Base-by-base conservation (phyloP, 2,329 filamentous ascomycete genomes). In the Mycocentrospora acerina region DNA sequence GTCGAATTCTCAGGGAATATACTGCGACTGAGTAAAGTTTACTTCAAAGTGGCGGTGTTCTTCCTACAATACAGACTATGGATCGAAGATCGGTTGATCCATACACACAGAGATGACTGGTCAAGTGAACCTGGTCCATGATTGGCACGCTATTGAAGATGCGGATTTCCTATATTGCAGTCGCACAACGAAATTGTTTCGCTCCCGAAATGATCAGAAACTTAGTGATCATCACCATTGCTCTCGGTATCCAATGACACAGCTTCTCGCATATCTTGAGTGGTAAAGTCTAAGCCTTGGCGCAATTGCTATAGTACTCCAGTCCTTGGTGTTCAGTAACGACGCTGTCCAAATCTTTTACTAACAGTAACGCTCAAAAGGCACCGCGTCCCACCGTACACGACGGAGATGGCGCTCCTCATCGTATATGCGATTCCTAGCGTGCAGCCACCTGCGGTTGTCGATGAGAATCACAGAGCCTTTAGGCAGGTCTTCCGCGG, bases 401-500 rank as follows among this genome's bases (percentile, higher is more conserved):
- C 31, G 31, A 26, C 31, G 31, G 31, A 33, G 31, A 33, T 33
- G 31, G 15, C 31, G 31, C 24, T 25, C 31, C 19, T 24, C 19
- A 33, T 33, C 31, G 12, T 14, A 11, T 24, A 33, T 33, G 24
- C 31, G 24, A 17, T 26, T 33, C 15, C 31, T 33, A 33, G 31
- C 31, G 24, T 33, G 31, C 31, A 33, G 19, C 31, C 31, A 33
- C 15, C 31, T 33, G 18, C 31, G 31, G 19, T 33, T 33, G 15
- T 33, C 31, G 22, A 33, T 26, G 15, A 33, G 15, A 25, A 33
- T 33, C 31, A 33, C 31, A 26, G 31, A 33, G 24, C 24, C 31
- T 26, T 33, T 33, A 22, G 31, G 31, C 31, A 33, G 31, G 31
- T 33, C 31, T 24, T 24, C 31, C 15, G 31, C 19, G 7, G 19